Evolutionary conservation across 2,329 filamentous ascomycete genomes (phyloP).

Genomic region (Alternaria postmessia): DNA sequence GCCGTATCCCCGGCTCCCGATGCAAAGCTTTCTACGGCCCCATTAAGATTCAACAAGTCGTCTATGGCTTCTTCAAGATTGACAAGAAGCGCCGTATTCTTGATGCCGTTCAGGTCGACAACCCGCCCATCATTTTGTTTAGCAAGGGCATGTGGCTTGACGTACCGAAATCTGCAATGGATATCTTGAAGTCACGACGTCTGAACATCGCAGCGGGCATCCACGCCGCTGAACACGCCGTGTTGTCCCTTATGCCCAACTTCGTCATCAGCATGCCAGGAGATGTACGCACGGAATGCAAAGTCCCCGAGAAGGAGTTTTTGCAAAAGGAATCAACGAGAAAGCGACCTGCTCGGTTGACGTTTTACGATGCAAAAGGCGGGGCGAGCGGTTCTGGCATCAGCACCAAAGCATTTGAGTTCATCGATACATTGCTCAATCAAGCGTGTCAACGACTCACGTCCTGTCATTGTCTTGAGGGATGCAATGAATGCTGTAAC

Average conservation of each 20-base stretch:
- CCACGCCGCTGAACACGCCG: slow-evolving; percentile 91
- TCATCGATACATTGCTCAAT: slow-evolving; percentile 78
- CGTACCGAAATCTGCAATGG: slow-evolving; percentile 78
- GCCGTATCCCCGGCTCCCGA: slow-evolving; percentile 69
- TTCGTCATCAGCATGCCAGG: slow-evolving; percentile 90
- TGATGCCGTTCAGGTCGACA: slow-evolving; percentile 91
- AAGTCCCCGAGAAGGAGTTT: slow-evolving; percentile 87
- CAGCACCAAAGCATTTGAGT: slow-evolving; percentile 92
- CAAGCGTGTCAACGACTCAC: slow-evolving; percentile 81
- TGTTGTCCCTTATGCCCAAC: slow-evolving; percentile 86
- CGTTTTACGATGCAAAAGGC: slow-evolving; percentile 95
- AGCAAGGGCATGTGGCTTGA: slow-evolving; percentile 97
- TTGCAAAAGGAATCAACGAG: slow-evolving; percentile 72
- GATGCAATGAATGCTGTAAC: slow-evolving; percentile 90
- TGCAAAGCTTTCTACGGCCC: slow-evolving; percentile 83
- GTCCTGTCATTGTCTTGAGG: slow-evolving; percentile 76
- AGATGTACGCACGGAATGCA: slow-evolving; percentile 94
- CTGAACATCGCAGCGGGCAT: slow-evolving; percentile 89
- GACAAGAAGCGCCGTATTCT: slow-evolving; percentile 84
- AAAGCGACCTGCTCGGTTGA: slow-evolving; percentile 86
- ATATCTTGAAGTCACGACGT: slow-evolving; percentile 75
- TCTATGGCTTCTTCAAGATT: slow-evolving; percentile 98
- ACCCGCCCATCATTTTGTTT: slow-evolving; percentile 84
- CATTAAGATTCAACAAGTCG: slow-evolving; percentile 85
- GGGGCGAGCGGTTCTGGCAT: slow-evolving; percentile 85